Base-by-base conservation (phyloP, 768 basidiomycete genomes). In the Bullera alba region DNA sequence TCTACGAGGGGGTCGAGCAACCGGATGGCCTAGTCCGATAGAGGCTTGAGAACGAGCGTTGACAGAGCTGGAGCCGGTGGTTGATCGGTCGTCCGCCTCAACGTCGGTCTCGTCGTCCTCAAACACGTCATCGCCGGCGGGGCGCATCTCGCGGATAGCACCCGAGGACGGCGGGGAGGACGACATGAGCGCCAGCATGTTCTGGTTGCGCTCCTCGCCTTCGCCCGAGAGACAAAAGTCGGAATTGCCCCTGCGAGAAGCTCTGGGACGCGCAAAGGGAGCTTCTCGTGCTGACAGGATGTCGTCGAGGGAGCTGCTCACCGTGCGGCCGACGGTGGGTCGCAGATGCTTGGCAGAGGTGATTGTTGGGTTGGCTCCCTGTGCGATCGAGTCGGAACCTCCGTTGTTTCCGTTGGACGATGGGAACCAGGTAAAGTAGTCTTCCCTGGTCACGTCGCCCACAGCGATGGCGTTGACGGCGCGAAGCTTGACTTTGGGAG, bases 381-480 rank as follows among this genome's bases (percentile, higher is more conserved):
- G 27, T 28, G 38, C 17, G 37, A 28, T 42, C 16, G 47, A 41
- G 16, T 27, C 19, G 39, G 46, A 42, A 17, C 29, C 53, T 34
- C 38, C 46, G 32, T 30, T 25, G 15, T 30, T 12, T 45, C 41
- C n/a, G 28, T 25, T 15, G 45, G 50, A 39, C 17, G 29, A 34
- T 15, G 57, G 53, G 32, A 52, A 51, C 34, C 50, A 42, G 6
- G 47, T 45, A 28, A 56, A 56, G 43, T 51, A 62, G 48, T 50
- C 42, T 16, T 63, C 57, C 15, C 51, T 50, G 8, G 54, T 57
- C 17, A 59, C 29, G 19, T 63, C 57, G 4, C 61, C 57, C 17
- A 51, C 36, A 25, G 50, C 38, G 49, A 59, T 57, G 5, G 42
- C 38, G 34, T 42, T 30, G 37, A 63, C 47, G 10, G 49, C 44